Conservation (phyloP, 345 rosid genomes). For the Mercurialis annua region DNA sequence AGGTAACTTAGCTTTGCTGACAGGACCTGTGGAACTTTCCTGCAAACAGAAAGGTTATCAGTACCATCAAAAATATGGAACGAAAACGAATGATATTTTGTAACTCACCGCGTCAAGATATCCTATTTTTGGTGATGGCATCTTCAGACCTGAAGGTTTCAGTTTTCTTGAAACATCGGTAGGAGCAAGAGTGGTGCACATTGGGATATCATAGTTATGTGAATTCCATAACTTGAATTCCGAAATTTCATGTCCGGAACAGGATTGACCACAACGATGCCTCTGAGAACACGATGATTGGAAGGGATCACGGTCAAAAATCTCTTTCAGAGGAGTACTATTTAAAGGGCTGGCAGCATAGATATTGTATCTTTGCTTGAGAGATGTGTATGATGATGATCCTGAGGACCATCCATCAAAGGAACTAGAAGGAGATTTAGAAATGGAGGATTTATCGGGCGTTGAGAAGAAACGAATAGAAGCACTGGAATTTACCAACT, state of each 20-base stretch:
- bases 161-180: too few species aligned
- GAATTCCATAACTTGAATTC: too few species aligned
- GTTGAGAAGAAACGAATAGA: slow-evolving; percentile 13
- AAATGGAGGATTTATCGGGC: slow-evolving; percentile 18
- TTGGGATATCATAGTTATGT: too few species aligned
- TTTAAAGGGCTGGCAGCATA: background rate
- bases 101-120: too few species aligned
- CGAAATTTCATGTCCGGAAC: too few species aligned
- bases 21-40: slow-evolving; percentile 19
- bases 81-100: too few species aligned
- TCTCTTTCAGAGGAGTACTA: slow-evolving; percentile 8
- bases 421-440: slow-evolving; percentile 25
- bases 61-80: background rate
- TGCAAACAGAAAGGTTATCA: background rate
- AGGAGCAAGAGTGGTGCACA: too few species aligned
- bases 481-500: slow-evolving; percentile 17
- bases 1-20: slow-evolving; percentile 6
- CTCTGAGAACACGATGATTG: slow-evolving; percentile 13
- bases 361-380: slow-evolving; percentile 11
- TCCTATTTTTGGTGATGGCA: too few species aligned
- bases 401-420: slow-evolving; percentile 23
- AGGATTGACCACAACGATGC: background rate
- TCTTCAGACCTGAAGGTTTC: too few species aligned
- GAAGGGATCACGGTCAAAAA: slow-evolving; percentile 11
- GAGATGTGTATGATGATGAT: slow-evolving; percentile 15